Percentiles rank a stretch among this genome's conserved stretches.
Conservation (phyloP, 2,329 filamentous ascomycete species). For the Microsporum ferrugineum region DNA sequence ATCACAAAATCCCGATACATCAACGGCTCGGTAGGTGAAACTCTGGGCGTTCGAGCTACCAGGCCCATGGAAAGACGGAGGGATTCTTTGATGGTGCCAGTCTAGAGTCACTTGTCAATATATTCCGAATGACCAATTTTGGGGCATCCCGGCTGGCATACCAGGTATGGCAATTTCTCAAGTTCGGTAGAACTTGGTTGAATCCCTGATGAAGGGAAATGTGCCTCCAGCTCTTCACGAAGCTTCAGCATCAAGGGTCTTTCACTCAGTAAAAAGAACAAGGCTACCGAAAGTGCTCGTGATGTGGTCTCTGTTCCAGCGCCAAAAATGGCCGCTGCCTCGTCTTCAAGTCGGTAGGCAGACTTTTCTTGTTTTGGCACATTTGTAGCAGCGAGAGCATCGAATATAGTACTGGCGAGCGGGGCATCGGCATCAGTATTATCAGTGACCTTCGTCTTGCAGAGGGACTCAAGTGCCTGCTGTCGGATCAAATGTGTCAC, state of each 20-base stretch:
- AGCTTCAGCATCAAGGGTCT: background rate
- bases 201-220: background rate
- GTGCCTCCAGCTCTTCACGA: background rate
- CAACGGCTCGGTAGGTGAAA: background rate
- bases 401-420: background rate
- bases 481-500: too few relatives aligned
- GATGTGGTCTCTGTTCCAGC: slow-evolving; percentile 20
- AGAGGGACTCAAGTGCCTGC: too few relatives aligned
- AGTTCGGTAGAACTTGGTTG: background rate
- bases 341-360: slow-evolving; percentile 16
- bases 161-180: background rate
- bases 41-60: background rate
- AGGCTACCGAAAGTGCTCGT: background rate
- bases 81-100: background rate
- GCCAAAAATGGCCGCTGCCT: slow-evolving; percentile 18
- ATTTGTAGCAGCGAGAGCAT: background rate
- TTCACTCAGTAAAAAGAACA: background rate
- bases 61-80: background rate
- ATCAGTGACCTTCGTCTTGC: too few relatives aligned
- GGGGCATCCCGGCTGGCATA: background rate
- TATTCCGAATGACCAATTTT: too few relatives aligned
- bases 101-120: background rate
- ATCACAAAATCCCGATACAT: background rate
- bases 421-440: too few relatives aligned
- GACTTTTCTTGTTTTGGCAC: too few relatives aligned